Evolutionary conservation across 108 stramenopile species (phyloP).

Genomic region (Stephanodiscus triporus): DNA sequence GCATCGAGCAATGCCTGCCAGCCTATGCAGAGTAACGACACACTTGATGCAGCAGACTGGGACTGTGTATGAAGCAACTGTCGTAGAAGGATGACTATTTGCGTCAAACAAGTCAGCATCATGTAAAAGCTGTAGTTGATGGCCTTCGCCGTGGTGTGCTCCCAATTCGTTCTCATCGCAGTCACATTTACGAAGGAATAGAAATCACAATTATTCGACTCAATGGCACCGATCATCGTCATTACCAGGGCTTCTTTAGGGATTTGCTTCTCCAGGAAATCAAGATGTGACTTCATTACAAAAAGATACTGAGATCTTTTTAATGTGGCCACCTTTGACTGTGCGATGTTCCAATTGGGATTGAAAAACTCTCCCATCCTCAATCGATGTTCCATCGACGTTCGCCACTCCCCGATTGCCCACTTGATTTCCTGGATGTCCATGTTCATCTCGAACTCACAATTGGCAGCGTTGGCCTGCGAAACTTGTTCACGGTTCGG

Average conservation of each 20-base stretch:
- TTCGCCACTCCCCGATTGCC: slow-evolving; percentile 74
- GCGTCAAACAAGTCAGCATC: slow-evolving; percentile 88
- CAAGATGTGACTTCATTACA: slow-evolving; percentile 40
- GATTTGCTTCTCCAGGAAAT: slow-evolving; percentile 39
- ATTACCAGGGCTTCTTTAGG: slow-evolving; percentile 73
- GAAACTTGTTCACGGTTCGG: slow-evolving; percentile 63
- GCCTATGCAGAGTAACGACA: slow-evolving; percentile 87
- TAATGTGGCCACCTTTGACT: slow-evolving; percentile 21
- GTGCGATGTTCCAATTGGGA: slow-evolving; percentile 11
- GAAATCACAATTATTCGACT: slow-evolving; percentile 77
- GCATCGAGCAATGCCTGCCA: slow-evolving; percentile 94
- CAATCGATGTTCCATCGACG: slow-evolving; percentile 46
- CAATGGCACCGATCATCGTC: slow-evolving; percentile 66
- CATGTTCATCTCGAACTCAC: slow-evolving; percentile 83
- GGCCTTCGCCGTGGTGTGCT: slow-evolving; percentile 79
- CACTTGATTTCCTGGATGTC: slow-evolving; percentile 66
- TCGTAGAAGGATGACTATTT: slow-evolving; percentile 85
- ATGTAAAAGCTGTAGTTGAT: slow-evolving; percentile 91
- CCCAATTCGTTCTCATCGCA: slow-evolving; percentile 89
- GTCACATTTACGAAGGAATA: slow-evolving; percentile 72
- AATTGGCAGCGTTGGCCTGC: slow-evolving; percentile 67
- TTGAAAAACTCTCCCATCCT: slow-evolving; percentile 46
- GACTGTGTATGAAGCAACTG: slow-evolving; percentile 89
- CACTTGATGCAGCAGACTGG: slow-evolving; percentile 76
- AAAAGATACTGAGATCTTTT: slow-evolving; percentile 40